Evolutionary conservation across 2,329 filamentous ascomycete species (phyloP), one percentile per base, ranked within the genome.

Genomic region (Mollisia scopiformis): DNA sequence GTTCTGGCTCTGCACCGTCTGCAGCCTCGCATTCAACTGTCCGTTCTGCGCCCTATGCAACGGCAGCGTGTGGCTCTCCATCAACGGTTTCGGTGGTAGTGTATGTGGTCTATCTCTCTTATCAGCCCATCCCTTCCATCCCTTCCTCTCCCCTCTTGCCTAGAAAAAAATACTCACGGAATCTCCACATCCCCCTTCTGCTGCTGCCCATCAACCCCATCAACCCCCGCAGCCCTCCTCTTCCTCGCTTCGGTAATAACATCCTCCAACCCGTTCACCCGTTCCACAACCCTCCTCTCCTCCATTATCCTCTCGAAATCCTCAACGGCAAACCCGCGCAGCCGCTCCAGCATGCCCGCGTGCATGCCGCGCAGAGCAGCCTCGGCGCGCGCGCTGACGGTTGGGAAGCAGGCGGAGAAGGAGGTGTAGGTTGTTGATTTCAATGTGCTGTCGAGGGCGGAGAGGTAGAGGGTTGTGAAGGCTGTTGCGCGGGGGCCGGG

Each of bases 321-420:
- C 25, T 55, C 58, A 30, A 33, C 76, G 66, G 84, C 87, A 62
- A 85, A 80, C 64, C 78, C 76, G 23, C 78, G 76, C 62, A 88
- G 72, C 66, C 83, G 78, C 14, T 80, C 80, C 11, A 86, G 80
- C 82, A 88, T 85, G 70, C 84, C 82, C 56, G 74, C 73, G 76
- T 87, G 85, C 41, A 88, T 80, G 65, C 80, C 79, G 63, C 76
- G 77, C 68, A 88, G 76, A 37, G 82, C 78, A 7, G 73, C 75
- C 25, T 82, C 82, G 21, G 84, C 80, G 62, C 78, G 75, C 39
- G 74, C 71, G 19, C 83, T 80, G n/a, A 88, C 77, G 21, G 82
- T 85, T 46, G 86, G 86, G 72, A 86, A 89, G 74, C 86, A 89
- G 1, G 81, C 77, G 2, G 81, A 81, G 67, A 88, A 83, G 71